A percentile compares a stretch with the other conserved stretches of the same genome.
phyloP scores from a whole-genome alignment of 306 rosid species.

The Hippophae tibetana region DNA sequence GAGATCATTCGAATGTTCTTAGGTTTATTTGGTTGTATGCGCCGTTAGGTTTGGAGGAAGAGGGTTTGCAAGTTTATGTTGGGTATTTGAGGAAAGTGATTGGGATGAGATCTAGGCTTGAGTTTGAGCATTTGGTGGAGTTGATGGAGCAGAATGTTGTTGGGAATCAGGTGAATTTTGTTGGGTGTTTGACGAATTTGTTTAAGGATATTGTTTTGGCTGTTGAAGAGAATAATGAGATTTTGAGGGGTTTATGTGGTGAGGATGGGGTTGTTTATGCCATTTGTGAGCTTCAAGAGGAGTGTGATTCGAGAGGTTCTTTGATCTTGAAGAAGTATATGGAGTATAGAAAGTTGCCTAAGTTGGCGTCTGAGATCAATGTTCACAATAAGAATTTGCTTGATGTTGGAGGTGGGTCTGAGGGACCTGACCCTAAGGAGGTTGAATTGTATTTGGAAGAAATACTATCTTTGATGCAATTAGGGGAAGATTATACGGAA shows the following conservation, averaged over 20 bases:
- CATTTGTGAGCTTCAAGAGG: slow-evolving; percentile 94
- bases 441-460: slow-evolving; percentile 81
- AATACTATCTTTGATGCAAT: slow-evolving; percentile 67
- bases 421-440: slow-evolving; percentile 87
- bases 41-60: slow-evolving; percentile 78
- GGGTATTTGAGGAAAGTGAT: slow-evolving; percentile 80
- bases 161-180: slow-evolving; percentile 43
- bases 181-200: slow-evolving; percentile 75
- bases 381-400: slow-evolving; percentile 67
- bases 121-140: slow-evolving; percentile 71
- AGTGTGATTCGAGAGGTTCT: slow-evolving; percentile 79
- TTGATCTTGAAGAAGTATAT: slow-evolving; percentile 77
- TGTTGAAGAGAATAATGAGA: slow-evolving; percentile 68
- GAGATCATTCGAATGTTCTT: slow-evolving; percentile 54
- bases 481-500: slow-evolving; percentile 90
- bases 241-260: slow-evolving; percentile 74
- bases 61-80: slow-evolving; percentile 86
- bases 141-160: slow-evolving; percentile 45
- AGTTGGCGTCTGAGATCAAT: slow-evolving; percentile 71
- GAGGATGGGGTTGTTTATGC: slow-evolving; percentile 95
- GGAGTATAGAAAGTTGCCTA: slow-evolving; percentile 76
- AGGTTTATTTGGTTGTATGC: slow-evolving; percentile 56
- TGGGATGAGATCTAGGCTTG: slow-evolving; percentile 77
- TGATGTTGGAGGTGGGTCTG: slow-evolving; percentile 59
- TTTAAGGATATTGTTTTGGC: slow-evolving; percentile 85